Base-by-base conservation (phyloP, 441 rosid species). In the Jatropha multifida region DNA sequence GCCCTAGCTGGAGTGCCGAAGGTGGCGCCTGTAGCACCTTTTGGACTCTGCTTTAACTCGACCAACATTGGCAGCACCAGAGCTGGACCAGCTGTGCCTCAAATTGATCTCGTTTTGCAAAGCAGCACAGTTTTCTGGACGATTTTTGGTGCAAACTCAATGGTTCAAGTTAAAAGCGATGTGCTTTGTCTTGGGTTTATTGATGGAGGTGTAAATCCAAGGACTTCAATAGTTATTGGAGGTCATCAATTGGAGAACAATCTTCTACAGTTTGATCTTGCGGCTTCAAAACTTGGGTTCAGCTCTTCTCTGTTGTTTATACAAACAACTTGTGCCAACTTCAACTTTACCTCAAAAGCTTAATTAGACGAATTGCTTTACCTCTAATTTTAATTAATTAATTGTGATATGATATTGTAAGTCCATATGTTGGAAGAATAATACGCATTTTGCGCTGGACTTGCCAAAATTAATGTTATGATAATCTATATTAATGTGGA, bases 121-220 rank as follows among this genome's bases (percentile, higher is more conserved):
- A 62, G 62, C 18, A 59, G 52, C 0, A 14, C 5, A 13, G 79
- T 54, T 44, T 4, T 52, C 4, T 85, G 87, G 88, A 78, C 71
- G 32, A 77, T 87, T 10, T 78, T 67, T 1, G 87, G 89, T 1
- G 77, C 79, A 7, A 87, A 87, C 73, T 84, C 87, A 7, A 78
- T 82, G 86, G 86, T 82, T 44, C 14, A 20, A 52, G 78, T 78
- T 10, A 69, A 8, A 1, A 59, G 38, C 0, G 79, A 75, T 41
- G 84, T 78, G 13, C 2, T 81, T 51, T 87, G 90, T 68, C 70
- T 87, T 11, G 89, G 78, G 15, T 84, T 82, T n/a, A 75, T 88
- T 17, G 85, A 85, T 66, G 87, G 85, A 12, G 90, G 88, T 1
- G 11, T 2, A 52, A 17, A 69, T 3, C 81, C 81, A 1, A 71